phyloP scores from a whole-genome alignment of 2,329 filamentous ascomycete species.

The Pyricularia sp. region DNA sequence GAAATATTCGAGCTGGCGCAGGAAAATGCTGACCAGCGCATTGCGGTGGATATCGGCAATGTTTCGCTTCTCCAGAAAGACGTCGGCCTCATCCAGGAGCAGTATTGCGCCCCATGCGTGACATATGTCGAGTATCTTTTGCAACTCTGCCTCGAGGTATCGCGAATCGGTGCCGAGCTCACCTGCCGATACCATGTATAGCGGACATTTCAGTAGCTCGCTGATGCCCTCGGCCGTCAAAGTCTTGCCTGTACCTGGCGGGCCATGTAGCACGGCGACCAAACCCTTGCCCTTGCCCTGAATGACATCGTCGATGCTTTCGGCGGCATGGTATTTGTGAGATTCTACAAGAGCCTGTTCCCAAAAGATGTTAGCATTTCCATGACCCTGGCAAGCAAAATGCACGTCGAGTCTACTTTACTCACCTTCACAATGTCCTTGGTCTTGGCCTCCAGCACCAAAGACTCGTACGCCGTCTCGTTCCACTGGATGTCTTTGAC shows the following conservation, averaged over 20 bases:
- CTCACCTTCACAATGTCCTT: constrained; percentile 52
- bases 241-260: constrained; percentile 80
- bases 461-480: constrained; percentile 64
- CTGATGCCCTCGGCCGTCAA: constrained; percentile 79
- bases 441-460: constrained; percentile 54
- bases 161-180: constrained; percentile 69
- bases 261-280: constrained; percentile 62
- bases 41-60: constrained; percentile 78
- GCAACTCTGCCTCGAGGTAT: constrained; percentile 61
- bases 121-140: constrained; percentile 75
- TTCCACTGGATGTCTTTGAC: constrained; percentile 79
- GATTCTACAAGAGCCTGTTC: constrained; percentile 60
- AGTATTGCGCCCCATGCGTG: constrained; percentile 78
- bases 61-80: constrained; percentile 72
- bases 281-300: constrained; percentile 79
- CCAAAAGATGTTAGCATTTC: not conserved
- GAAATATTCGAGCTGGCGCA: constrained; percentile 80
- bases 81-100: constrained; percentile 74
- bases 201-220: constrained; percentile 65
- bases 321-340: constrained; percentile 68
- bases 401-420: constrained; percentile 2
- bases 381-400: not conserved
- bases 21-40: constrained; percentile 74
- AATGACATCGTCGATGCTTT: constrained; percentile 73
- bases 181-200: constrained; percentile 73